Conservation (phyloP, 2,329 filamentous ascomycete genomes). For the Blastomyces emzantsi region DNA sequence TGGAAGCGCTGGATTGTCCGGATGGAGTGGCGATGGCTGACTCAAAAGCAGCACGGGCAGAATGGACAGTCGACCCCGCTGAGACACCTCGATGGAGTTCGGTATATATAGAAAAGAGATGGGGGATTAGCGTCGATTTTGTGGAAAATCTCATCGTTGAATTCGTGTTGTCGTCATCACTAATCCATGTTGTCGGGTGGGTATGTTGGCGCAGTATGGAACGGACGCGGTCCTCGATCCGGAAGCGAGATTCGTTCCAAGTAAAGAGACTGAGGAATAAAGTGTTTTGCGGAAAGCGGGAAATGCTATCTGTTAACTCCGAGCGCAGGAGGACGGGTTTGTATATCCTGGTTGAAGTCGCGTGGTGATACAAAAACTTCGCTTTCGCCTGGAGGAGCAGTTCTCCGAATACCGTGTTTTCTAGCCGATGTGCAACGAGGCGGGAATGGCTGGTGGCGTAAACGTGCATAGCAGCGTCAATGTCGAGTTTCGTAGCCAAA, state of each 20-base stretch:
- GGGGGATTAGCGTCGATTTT: constrained; percentile 27
- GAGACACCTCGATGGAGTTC: constrained; percentile 42
- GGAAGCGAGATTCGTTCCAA: constrained; percentile 63
- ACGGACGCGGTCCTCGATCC: constrained; percentile 69
- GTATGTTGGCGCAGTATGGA: constrained; percentile 45
- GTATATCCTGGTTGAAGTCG: constrained; percentile 54
- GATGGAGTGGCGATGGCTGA: constrained; percentile 37
- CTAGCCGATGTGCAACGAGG: constrained; percentile 33
- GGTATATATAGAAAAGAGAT: constrained; percentile 47
- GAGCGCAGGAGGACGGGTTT: constrained; percentile 57
- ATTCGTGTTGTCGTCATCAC: constrained; percentile 20
- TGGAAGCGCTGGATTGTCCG: constrained; percentile 32
- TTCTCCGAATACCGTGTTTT: constrained; percentile 42
- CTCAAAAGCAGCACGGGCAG: constrained; percentile 48
- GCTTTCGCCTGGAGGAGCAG: constrained; percentile 59
- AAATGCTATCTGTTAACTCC: constrained; percentile 52
- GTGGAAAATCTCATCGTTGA: constrained; percentile 9
- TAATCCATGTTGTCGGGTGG: constrained; percentile 19
- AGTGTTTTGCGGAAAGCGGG: constrained; percentile 63
- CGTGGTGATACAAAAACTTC: constrained; percentile 57
- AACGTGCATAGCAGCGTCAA: constrained; percentile 30
- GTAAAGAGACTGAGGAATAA: constrained; percentile 63
- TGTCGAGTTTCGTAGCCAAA: constrained; percentile 38
- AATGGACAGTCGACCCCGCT: constrained; percentile 42
- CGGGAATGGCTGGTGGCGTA: constrained; percentile 38